Percentiles rank a stretch among this genome's conserved stretches.
These are phyloP conservation scores for Sarocladium brachiariae DNA, from an alignment of 2,329 filamentous ascomycete species.

Conservation along the genomic window DNA sequence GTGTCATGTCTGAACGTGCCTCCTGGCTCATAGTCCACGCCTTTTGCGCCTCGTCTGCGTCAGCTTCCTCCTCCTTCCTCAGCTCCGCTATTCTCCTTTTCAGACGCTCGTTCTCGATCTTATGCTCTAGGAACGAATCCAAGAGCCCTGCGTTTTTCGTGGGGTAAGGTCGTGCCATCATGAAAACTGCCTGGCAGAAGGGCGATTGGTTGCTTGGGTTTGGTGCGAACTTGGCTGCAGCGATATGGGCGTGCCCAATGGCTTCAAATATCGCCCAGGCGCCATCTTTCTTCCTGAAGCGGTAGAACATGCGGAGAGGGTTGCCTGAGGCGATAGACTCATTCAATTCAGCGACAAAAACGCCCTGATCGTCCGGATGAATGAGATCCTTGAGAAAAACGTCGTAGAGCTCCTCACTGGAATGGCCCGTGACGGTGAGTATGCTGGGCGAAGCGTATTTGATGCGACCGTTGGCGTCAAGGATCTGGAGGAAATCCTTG, in stretches of 20 bases:
- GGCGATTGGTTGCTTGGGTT: conserved; percentile 58
- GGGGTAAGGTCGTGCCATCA: conserved; percentile 86
- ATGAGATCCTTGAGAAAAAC: conserved; percentile 74
- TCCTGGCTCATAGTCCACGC: conserved; percentile 55
- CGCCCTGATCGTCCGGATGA: conserved; percentile 75
- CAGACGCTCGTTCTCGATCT: conserved; percentile 89
- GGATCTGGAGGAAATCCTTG: conserved; percentile 79
- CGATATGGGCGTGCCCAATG: conserved; percentile 87
- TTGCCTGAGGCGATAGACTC: conserved; percentile 81
- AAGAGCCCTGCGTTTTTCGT: conserved; percentile 79
- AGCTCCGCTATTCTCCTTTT: conserved; percentile 79
- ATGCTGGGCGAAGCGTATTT: conserved; percentile 80
- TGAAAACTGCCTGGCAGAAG: conserved; percentile 84
- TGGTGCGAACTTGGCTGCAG: conserved; percentile 56
- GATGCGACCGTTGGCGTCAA: conserved; percentile 77
- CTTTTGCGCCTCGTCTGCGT: conserved; percentile 58
- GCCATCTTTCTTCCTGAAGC: conserved; percentile 68
- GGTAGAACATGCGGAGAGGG: conserved; percentile 76
- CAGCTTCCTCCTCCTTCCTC: conserved; percentile 77
- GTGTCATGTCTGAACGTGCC: conserved; percentile 44
- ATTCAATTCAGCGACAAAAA: conserved; percentile 83
- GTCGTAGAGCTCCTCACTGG: conserved; percentile 62
- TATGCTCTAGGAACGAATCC: conserved; percentile 92
- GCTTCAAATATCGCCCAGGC: conserved; percentile 78
- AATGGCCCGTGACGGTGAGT: conserved; percentile 67